Conservation (phyloP, 2,329 filamentous ascomycete species). For the Fusarium sp. region DNA sequence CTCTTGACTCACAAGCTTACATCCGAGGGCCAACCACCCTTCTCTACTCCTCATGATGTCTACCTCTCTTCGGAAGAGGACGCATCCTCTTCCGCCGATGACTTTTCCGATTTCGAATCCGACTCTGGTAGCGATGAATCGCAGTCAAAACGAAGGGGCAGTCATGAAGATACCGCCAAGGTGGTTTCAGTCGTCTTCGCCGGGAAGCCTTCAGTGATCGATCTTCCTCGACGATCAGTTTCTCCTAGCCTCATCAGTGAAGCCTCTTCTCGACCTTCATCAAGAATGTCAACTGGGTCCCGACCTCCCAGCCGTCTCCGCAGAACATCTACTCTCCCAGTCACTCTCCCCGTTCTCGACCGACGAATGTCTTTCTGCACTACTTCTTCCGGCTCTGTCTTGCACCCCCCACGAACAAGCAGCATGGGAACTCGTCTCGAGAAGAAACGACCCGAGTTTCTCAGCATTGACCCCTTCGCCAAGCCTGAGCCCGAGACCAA, state of each 20-base stretch:
- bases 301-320: slow-evolving; percentile 46
- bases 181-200: slow-evolving; percentile 71
- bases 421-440: slow-evolving; percentile 57
- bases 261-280: slow-evolving; percentile 46
- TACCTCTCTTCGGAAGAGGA: slow-evolving; percentile 77
- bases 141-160: slow-evolving; percentile 53
- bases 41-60: slow-evolving; percentile 65
- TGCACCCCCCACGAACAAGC: slow-evolving; percentile 60
- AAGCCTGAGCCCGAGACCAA: slow-evolving; percentile 51
- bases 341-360: slow-evolving; percentile 53
- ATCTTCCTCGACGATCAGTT: slow-evolving; percentile 62
- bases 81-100: slow-evolving; percentile 71
- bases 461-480: slow-evolving; percentile 67
- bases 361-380: slow-evolving; percentile 53
- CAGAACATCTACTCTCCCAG: slow-evolving; percentile 52
- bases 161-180: slow-evolving; percentile 69
- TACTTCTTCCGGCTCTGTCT: slow-evolving; percentile 51
- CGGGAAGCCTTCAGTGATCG: slow-evolving; percentile 70
- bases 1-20: slow-evolving; percentile 51
- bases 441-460: slow-evolving; percentile 62
- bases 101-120: slow-evolving; percentile 68
- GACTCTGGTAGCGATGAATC: slow-evolving; percentile 60
- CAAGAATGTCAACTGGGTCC: slow-evolving; percentile 34
- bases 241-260: slow-evolving; percentile 56
- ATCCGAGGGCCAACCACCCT: slow-evolving; percentile 50